Conservation (phyloP, 306 rosid genomes). For the Trifolium fragiferum region DNA sequence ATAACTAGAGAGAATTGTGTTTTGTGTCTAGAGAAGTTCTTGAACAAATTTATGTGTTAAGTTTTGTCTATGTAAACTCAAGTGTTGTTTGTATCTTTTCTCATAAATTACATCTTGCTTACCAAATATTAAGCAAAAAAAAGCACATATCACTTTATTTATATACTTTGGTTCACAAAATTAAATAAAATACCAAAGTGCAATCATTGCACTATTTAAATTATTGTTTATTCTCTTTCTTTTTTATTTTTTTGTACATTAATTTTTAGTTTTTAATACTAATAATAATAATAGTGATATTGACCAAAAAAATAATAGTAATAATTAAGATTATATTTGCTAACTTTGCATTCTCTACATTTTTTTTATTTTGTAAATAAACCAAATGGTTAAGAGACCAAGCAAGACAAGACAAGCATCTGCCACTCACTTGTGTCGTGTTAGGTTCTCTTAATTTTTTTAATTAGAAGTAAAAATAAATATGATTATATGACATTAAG, state of each 20-base stretch:
- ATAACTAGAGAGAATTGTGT: not conserved
- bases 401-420: no score
- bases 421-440: no score
- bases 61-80: not conserved
- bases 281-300: no score
- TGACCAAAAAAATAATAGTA: no score
- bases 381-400: no score
- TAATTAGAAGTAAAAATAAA: no score
- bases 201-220: slow-evolving; percentile 1
- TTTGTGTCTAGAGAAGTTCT: slow-evolving; percentile 13
- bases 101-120: slow-evolving; percentile 29
- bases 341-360: no score
- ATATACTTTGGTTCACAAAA: slow-evolving; percentile 9
- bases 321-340: no score
- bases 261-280: no score
- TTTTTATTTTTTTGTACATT: not conserved
- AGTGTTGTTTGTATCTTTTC: slow-evolving; percentile 29
- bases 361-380: no score
- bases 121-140: not conserved
- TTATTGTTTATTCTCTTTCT: not conserved
- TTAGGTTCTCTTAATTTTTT: no score
- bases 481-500: no score
- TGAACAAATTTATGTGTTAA: slow-evolving; percentile 25
- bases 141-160: slow-evolving; percentile 16
- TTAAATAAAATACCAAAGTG: slow-evolving; percentile 30